These are phyloP conservation scores for Stephania cephalantha DNA, from an alignment of 164 flowering plant genomes.

Conservation along the genomic window DNA sequence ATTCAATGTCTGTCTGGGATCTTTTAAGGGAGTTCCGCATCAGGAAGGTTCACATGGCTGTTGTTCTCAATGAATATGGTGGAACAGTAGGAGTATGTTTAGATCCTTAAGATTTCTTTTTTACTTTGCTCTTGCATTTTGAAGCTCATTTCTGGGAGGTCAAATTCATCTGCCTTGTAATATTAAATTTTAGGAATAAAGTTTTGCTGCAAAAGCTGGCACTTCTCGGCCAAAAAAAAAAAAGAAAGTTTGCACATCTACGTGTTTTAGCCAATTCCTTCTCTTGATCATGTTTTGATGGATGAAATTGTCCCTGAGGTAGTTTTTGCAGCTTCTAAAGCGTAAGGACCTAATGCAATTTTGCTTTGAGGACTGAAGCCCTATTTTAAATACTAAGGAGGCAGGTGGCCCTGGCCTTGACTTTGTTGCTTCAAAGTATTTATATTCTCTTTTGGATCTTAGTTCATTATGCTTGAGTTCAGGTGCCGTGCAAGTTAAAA, in stretches of 20 bases:
- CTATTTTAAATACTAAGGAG: background rate
- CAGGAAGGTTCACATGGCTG: slow-evolving; percentile 99
- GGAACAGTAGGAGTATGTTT: slow-evolving; percentile 95
- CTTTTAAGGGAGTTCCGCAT: slow-evolving; percentile 95
- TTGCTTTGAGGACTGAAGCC: background rate
- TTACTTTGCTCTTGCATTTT: background rate
- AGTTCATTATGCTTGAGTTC: background rate
- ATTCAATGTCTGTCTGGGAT: slow-evolving; percentile 99
- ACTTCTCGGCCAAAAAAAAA: too few relatives aligned
- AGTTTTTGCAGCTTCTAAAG: background rate
- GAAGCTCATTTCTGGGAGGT: background rate
- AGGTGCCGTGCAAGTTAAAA: background rate
- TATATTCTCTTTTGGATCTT: too few relatives aligned
- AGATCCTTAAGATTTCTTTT: slow-evolving; percentile 6
- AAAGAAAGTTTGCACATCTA: too few relatives aligned
- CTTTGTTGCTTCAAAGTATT: too few relatives aligned
- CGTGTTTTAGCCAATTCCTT: background rate
- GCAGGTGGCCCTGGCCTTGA: background rate
- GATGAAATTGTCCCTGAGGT: background rate
- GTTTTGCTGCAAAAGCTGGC: background rate
- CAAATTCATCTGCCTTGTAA: background rate
- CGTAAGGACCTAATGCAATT: background rate
- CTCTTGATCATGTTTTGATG: background rate
- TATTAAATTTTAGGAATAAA: background rate
- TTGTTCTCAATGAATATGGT: slow-evolving; percentile 97